These are phyloP conservation scores for Apophysomyces variabilis DNA, from an alignment of 371 early-diverging fungal genomes.

Conservation along the genomic window DNA sequence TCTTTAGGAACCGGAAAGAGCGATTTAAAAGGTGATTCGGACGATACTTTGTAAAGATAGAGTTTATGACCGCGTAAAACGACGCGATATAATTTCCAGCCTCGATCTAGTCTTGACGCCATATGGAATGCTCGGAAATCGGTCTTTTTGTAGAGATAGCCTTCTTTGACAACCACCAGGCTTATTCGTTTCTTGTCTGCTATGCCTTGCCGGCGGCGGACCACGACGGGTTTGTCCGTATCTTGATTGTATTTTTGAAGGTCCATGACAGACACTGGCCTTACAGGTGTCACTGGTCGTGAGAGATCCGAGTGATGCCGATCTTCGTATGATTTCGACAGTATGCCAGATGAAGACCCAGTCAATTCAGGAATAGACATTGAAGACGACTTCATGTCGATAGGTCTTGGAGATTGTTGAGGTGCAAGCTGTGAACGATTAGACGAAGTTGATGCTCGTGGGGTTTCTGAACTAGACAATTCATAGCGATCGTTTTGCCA, in stretches of 20 bases:
- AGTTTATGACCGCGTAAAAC: conserved; percentile 80
- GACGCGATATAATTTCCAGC: conserved; percentile 83
- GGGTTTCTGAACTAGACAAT: conserved; percentile 2
- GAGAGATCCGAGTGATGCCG: neutral
- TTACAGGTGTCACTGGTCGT: neutral
- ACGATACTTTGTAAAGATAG: conserved; percentile 77
- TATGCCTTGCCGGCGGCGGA: conserved; percentile 3
- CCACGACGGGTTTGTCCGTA: neutral
- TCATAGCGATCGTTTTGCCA: neutral
- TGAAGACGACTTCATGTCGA: conserved; percentile 6
- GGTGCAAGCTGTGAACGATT: neutral
- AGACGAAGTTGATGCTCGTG: conserved; percentile 9
- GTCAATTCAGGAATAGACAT: neutral
- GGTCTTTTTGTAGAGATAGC: conserved; percentile 69
- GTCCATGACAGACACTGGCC: conserved; percentile 15
- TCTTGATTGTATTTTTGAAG: conserved; percentile 14
- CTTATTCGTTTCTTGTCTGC: conserved; percentile 34
- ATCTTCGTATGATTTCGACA: conserved; percentile 24
- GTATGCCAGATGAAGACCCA: conserved; percentile 8
- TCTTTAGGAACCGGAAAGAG: conserved; percentile 57
- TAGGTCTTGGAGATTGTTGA: conserved; percentile 8
- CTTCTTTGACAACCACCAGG: conserved; percentile 56
- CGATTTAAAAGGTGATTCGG: conserved; percentile 58
- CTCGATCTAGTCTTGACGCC: conserved; percentile 59
- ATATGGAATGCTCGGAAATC: conserved; percentile 61